Percentiles rank a stretch among this genome's conserved stretches.
Evolutionary conservation across 2,329 filamentous ascomycete species (phyloP).

Genomic region (Hymenoscyphus fructigenus): DNA sequence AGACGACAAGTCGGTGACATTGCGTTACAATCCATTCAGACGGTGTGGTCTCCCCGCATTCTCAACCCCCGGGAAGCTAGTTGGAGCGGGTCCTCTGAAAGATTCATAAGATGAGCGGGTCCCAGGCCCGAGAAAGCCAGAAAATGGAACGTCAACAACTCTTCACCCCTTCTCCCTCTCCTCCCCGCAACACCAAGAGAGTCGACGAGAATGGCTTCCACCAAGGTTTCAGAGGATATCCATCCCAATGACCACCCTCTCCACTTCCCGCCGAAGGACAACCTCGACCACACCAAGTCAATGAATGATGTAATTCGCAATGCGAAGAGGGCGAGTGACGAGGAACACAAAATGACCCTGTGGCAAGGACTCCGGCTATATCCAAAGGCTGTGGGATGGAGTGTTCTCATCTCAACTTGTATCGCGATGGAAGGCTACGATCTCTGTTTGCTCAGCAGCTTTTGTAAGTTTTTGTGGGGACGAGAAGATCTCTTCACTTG

Average conservation of each 20-base stretch:
- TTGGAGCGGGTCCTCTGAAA: neutral
- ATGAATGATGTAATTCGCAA: slow-evolving; percentile 38
- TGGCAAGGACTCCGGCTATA: slow-evolving; percentile 77
- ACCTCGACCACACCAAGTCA: slow-evolving; percentile 26
- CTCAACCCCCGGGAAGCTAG: neutral
- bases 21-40: neutral
- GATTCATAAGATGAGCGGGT: neutral
- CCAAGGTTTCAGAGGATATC: neutral
- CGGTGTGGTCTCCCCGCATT: slow-evolving; percentile 1
- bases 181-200: neutral
- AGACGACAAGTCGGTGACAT: neutral
- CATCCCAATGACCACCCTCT: slow-evolving; percentile 19
- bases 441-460: slow-evolving; percentile 43
- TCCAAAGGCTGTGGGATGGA: slow-evolving; percentile 84
- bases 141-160: neutral
- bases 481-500: neutral
- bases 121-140: neutral
- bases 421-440: slow-evolving; percentile 94
- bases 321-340: slow-evolving; percentile 53
- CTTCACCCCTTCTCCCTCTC: neutral
- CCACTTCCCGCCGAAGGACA: slow-evolving; percentile 28
- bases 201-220: neutral
- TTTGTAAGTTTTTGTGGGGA: slow-evolving; percentile 28
- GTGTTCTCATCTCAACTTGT: slow-evolving; percentile 81
- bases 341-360: slow-evolving; percentile 70